These are phyloP conservation scores for Hypoxylon sp. DNA, from an alignment of 2,329 filamentous ascomycete species.

Conservation along the genomic window DNA sequence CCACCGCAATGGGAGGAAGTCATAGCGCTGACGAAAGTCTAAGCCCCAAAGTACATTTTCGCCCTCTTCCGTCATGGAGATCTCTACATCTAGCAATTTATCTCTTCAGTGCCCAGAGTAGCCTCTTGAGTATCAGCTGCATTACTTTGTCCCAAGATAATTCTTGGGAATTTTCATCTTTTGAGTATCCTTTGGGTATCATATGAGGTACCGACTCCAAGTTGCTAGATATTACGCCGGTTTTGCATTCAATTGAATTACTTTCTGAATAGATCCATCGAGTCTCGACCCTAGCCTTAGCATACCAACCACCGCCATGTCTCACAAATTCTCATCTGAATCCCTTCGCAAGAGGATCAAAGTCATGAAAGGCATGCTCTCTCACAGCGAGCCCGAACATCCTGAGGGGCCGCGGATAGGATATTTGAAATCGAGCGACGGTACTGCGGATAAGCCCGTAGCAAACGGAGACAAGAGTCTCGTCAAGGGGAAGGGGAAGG, in stretches of 20 bases:
- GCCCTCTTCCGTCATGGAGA: conserved; percentile 5
- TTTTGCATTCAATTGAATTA: conserved; percentile 1
- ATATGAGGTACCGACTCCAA: not conserved
- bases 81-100: not conserved
- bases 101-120: not conserved
- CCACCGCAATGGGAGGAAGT: conserved; percentile 22
- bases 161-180: conserved; percentile 3
- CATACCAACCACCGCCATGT: conserved; percentile 11
- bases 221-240: not conserved
- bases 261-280: not conserved
- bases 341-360: conserved; percentile 33
- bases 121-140: conserved; percentile 9
- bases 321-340: conserved; percentile 6
- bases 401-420: not conserved
- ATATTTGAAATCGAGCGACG: not conserved
- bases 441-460: not conserved
- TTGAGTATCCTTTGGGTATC: conserved; percentile 14
- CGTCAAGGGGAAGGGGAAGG: not conserved
- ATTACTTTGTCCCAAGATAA: conserved; percentile 1
- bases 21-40: not conserved
- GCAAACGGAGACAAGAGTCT: not conserved
- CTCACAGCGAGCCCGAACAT: not conserved
- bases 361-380: conserved; percentile 11
- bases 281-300: not conserved
- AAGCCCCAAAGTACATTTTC: not conserved